These are phyloP conservation scores for Lepidopterella palustris DNA, from an alignment of 495 filamentous ascomycete genomes.

Conservation along the genomic window DNA sequence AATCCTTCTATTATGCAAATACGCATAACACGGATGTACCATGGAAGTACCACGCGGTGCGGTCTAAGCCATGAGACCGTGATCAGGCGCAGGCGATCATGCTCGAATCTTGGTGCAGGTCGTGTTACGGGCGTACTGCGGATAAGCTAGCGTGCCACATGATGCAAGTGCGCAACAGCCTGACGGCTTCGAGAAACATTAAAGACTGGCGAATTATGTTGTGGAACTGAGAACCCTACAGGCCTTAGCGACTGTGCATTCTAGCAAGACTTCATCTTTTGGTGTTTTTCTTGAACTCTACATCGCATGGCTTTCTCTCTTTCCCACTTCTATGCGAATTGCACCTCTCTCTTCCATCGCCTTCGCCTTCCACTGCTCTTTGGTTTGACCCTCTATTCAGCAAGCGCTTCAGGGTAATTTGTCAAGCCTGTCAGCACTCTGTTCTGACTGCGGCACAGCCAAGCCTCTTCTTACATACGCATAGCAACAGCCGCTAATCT, in stretches of 20 bases:
- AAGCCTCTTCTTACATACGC: background rate
- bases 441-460: slow-evolving; percentile 24
- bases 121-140: background rate
- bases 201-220: too few relatives aligned
- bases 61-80: background rate
- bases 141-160: too few relatives aligned
- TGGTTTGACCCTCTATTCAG: background rate
- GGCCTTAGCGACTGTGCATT: too few relatives aligned
- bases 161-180: too few relatives aligned
- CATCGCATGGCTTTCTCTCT: too few relatives aligned
- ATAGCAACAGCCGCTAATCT: background rate
- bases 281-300: too few relatives aligned
- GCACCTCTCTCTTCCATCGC: background rate
- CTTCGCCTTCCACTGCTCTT: slow-evolving; percentile 3
- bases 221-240: too few relatives aligned
- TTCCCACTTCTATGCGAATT: too few relatives aligned
- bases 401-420: background rate
- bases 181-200: too few relatives aligned
- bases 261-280: too few relatives aligned
- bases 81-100: background rate
- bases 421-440: slow-evolving; percentile 19
- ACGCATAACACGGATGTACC: background rate
- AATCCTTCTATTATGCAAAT: background rate
- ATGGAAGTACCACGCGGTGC: background rate
- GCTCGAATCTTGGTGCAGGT: background rate